Conservation (phyloP, 805 yeast genomes). For the Priceomyces melissophilus region DNA sequence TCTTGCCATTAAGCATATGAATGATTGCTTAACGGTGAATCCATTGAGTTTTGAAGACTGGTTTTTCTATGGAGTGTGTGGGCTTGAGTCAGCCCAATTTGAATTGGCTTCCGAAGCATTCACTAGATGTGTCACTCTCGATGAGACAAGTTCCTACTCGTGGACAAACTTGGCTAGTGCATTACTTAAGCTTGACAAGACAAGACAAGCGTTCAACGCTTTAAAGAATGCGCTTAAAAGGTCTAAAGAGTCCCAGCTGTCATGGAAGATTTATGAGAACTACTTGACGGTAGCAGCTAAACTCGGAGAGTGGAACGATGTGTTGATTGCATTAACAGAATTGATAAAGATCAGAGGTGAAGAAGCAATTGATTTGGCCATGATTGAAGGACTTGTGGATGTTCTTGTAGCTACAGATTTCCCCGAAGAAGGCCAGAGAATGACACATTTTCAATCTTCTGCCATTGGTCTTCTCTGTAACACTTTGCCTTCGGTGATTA, state of each 20-base stretch:
- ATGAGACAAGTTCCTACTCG: slow-evolving; percentile 73
- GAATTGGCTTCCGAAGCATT: slow-evolving; percentile 88
- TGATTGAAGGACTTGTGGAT: slow-evolving; percentile 70
- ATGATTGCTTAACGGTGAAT: slow-evolving; percentile 68
- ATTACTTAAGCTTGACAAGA: slow-evolving; percentile 57
- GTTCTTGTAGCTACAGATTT: slow-evolving; percentile 53
- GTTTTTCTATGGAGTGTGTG: slow-evolving; percentile 91
- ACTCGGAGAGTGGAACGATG: slow-evolving; percentile 86
- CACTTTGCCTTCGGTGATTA: slow-evolving; percentile 64
- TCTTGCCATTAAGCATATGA: slow-evolving; percentile 61
- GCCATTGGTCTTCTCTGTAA: slow-evolving; percentile 72
- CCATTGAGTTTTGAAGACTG: slow-evolving; percentile 79
- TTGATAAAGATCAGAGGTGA: slow-evolving; percentile 62
- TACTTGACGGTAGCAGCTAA: slow-evolving; percentile 77
- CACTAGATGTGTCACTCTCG: slow-evolving; percentile 82
- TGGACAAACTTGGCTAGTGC: slow-evolving; percentile 94
- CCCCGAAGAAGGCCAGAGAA: slow-evolving; percentile 35
- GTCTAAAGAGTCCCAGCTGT: slow-evolving; percentile 61
- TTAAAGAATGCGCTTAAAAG: slow-evolving; percentile 71
- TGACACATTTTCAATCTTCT: slow-evolving; percentile 61
- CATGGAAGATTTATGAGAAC: slow-evolving; percentile 92
- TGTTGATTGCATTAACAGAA: slow-evolving; percentile 66
- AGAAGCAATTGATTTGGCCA: slow-evolving; percentile 66
- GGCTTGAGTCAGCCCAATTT: slow-evolving; percentile 67
- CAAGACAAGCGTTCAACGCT: slow-evolving; percentile 80